Percentiles rank a stretch among this genome's conserved stretches.
phyloP scores from a whole-genome alignment of 768 basidiomycete species.

The Termitomyces sp. region DNA sequence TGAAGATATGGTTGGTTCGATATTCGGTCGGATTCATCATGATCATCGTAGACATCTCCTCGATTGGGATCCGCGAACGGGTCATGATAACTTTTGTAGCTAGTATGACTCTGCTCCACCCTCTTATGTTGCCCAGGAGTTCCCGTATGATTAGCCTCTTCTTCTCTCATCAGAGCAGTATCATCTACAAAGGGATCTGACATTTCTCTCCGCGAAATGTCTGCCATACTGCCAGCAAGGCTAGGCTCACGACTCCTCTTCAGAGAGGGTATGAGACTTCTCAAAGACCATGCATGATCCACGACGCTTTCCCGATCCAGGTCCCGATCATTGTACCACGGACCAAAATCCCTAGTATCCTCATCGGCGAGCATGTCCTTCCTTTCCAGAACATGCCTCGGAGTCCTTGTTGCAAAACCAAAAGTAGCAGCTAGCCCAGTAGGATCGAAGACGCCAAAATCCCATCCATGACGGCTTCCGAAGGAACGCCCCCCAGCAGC shows the following conservation, averaged over 20 bases:
- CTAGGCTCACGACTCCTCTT: conserved; percentile 39
- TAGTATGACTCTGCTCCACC: conserved; percentile 36
- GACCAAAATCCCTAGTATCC: conserved; percentile 53
- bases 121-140: conserved; percentile 21
- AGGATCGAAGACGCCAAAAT: conserved; percentile 17
- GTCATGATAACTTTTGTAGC: conserved; percentile 41
- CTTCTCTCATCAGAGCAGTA: conserved; percentile 32
- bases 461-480: conserved; percentile 11
- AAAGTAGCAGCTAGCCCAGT: conserved; percentile 26
- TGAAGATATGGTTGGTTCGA: conserved; percentile 10
- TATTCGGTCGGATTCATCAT: conserved; percentile 7
- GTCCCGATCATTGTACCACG: conserved; percentile 32
- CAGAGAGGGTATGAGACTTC: conserved; percentile 37
- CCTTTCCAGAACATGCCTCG: conserved; percentile 31
- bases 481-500: conserved; percentile 16
- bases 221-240: conserved; percentile 22
- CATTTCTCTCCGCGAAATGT: conserved; percentile 40
- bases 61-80: conserved; percentile 42
- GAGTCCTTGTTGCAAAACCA: conserved; percentile 25
- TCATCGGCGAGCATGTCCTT: conserved; percentile 80
- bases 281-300: conserved; percentile 54
- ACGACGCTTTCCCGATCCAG: conserved; percentile 39
- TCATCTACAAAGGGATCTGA: conserved; percentile 50
- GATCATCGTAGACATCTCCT: conserved; percentile 24
- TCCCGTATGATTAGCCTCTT: conserved; percentile 23